Conservation (phyloP, 441 rosid species). For the Populus trichocarpa region DNA sequence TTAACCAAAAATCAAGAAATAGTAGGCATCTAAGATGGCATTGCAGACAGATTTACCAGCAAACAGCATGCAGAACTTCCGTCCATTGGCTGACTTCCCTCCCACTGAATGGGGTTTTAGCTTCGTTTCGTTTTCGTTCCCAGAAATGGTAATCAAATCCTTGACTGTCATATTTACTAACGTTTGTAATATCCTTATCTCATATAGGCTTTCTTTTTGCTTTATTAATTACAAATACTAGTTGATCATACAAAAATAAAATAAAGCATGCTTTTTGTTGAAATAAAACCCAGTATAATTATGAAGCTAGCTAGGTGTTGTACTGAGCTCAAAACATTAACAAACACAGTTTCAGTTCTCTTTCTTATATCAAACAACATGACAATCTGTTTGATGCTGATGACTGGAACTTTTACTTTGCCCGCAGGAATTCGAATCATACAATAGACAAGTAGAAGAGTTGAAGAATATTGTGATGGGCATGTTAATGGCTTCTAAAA, state of each 20-base stretch:
- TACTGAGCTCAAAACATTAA: not conserved
- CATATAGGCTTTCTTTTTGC: too few species aligned
- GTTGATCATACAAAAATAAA: too few species aligned
- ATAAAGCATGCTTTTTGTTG: too few species aligned
- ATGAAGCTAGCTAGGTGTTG: not conserved
- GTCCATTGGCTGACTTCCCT: conserved; percentile 17
- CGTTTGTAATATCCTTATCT: not conserved
- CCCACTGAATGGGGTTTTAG: conserved; percentile 3
- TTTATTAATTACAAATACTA: not conserved
- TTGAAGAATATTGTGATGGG: conserved; percentile 6
- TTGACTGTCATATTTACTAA: not conserved
- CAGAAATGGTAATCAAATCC: not conserved
- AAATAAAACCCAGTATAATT: too few species aligned
- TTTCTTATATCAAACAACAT: too few species aligned
- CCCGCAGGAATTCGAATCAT: conserved; percentile 15
- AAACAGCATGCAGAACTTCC: not conserved
- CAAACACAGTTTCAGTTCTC: not conserved
- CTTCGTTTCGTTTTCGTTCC: not conserved
- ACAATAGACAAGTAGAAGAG: not conserved
- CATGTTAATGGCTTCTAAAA: not conserved
- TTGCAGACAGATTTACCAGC: not conserved
- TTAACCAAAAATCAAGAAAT: too few species aligned
- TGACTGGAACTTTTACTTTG: not conserved
- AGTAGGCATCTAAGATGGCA: too few species aligned
- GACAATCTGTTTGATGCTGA: not conserved